Evolutionary conservation across 2,329 filamentous ascomycete species (phyloP).

Genomic region (Colletotrichum australisinense): DNA sequence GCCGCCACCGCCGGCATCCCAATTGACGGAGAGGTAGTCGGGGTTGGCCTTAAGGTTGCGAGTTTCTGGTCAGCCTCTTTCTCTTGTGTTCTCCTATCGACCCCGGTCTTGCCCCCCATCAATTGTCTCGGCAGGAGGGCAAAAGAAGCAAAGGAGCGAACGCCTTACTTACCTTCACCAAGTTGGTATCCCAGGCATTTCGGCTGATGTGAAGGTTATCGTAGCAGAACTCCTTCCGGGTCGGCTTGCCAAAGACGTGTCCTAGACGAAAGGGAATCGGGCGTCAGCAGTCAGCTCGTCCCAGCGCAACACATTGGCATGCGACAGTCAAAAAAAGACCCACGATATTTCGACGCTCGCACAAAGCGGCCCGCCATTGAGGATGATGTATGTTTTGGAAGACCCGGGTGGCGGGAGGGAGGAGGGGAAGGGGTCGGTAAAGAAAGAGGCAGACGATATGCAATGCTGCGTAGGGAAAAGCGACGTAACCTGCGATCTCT

Average conservation of each 20-base stretch:
- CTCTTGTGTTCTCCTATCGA: background rate
- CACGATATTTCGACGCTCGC: constrained; percentile 77
- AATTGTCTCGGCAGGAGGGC: constrained; percentile 12
- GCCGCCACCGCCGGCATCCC: constrained; percentile 95
- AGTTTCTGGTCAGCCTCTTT: constrained; percentile 14
- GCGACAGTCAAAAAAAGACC: constrained; percentile 44
- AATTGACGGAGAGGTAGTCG: constrained; percentile 96
- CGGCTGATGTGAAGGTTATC: constrained; percentile 97
- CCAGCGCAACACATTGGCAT: constrained; percentile 43
- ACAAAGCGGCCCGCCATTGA: constrained; percentile 74
- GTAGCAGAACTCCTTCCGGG: constrained; percentile 97
- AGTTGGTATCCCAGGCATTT: constrained; percentile 99
- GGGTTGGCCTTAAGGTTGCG: constrained; percentile 81
- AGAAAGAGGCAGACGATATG: constrained; percentile 23
- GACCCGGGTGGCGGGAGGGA: background rate
- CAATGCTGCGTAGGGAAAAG: constrained; percentile 27
- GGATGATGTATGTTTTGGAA: constrained; percentile 23
- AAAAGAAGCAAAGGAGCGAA: background rate
- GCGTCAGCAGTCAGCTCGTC: constrained; percentile 39
- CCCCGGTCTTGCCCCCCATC: background rate
- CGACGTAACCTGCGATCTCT: constrained; percentile 22
- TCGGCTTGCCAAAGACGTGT: constrained; percentile 97
- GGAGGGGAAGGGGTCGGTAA: background rate
- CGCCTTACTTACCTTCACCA: constrained; percentile 92
- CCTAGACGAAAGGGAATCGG: constrained; percentile 63